Base-by-base conservation (phyloP, 2,329 filamentous ascomycete species). In the Cladobotryum protrusum region DNA sequence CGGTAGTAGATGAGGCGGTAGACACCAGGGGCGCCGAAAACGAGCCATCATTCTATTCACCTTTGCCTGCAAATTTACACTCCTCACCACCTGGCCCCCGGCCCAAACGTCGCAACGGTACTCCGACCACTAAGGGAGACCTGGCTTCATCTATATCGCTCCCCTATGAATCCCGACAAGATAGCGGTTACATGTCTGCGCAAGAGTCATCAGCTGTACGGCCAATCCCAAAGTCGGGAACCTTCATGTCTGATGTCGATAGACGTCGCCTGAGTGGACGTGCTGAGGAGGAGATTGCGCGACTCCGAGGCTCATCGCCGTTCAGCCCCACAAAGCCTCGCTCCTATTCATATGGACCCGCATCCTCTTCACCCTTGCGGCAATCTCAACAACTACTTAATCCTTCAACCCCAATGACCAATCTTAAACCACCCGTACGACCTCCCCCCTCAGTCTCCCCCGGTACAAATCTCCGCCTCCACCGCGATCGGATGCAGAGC, bases 131-230 rank as follows among this genome's bases (percentile, higher is more conserved):
- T 8, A 29, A 29, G 11, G 6, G 24, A 29, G 24, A 29, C 11
- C 24, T 29, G 24, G 11, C 11, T 29, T 29, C 24, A 8, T 29
- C 24, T 9, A 29, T 29, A 29, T 29, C 24, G 24, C 15, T 89
- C 90, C 32, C 84, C 86, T 19, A 76, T 79, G 45, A 77, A 78
- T 36, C 77, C 79, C 50, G 95, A 74, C 89, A 81, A 61, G 93
- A 99, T 68, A 97, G 92, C 64, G 93, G 93, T 37, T 99, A 97
- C 68, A 96, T 95, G 65, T 97, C 93, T 1, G 96, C 91, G 0
- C 78, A 97, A 15, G 91, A 96, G 59, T 97, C 93, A 3, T 97
- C 93, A 0, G 89, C 79, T 13, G 79, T 89, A 65, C 82, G 92
- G 52, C 83, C 86, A 43, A 82, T 84, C 55, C 79, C 81, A 56